Evolutionary conservation across 768 basidiomycete genomes (phyloP).

Genomic region (Auricularia cornea): DNA sequence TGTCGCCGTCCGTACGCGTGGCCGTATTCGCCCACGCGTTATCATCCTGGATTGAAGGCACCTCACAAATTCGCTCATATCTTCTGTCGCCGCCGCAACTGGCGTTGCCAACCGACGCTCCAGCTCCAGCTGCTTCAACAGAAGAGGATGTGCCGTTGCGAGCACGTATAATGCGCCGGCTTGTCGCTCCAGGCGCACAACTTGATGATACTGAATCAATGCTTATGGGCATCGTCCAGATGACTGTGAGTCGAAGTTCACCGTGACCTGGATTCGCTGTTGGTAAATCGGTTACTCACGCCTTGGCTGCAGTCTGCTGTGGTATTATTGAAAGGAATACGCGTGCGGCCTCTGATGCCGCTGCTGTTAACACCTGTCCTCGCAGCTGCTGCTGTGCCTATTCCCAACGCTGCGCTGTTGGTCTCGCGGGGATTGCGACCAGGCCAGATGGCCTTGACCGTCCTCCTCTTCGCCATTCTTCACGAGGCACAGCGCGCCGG

Average conservation of each 20-base stretch:
- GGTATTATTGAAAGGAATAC: slow-evolving; percentile 6
- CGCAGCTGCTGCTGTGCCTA: slow-evolving; percentile 13
- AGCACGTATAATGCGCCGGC: slow-evolving; percentile 3
- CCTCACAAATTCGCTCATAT: slow-evolving; percentile 10
- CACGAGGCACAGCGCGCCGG: slow-evolving; percentile 12
- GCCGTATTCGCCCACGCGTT: slow-evolving; percentile 9
- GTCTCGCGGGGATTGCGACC: background rate
- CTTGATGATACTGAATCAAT: slow-evolving; percentile 11
- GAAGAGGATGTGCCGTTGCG: slow-evolving; percentile 1
- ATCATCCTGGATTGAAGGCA: slow-evolving; percentile 16
- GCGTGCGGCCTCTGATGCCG: slow-evolving; percentile 14
- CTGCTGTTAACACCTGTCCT: slow-evolving; percentile 16
- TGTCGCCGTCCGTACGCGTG: background rate
- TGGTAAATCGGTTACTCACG: background rate
- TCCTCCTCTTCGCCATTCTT: slow-evolving; percentile 5
- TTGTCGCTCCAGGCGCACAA: slow-evolving; percentile 1
- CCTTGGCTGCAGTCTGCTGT: slow-evolving; percentile 9
- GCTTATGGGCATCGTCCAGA: slow-evolving; percentile 6
- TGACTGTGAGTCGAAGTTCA: slow-evolving; percentile 5
- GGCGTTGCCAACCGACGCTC: background rate
- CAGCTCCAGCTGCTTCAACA: slow-evolving; percentile 1
- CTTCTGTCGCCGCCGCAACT: slow-evolving; percentile 6
- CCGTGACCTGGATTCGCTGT: background rate
- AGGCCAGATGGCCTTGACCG: slow-evolving; percentile 1
- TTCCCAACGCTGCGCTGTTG: background rate